These are phyloP conservation scores for Thalassiosira hispida DNA, from an alignment of 352 stramenopile genomes.

Conservation along the genomic window DNA sequence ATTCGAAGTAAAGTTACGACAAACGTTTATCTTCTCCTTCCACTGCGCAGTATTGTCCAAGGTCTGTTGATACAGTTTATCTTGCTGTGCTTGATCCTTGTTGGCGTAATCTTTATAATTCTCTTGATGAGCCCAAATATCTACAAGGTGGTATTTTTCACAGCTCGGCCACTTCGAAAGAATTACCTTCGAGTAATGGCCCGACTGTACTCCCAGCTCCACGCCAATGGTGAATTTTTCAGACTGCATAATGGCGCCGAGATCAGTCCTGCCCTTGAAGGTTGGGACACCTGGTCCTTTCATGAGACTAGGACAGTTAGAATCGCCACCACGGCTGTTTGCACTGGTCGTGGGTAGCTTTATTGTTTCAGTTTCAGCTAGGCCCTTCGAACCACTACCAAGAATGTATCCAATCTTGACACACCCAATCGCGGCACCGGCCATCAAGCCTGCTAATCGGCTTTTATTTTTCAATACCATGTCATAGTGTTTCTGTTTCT, in stretches of 20 bases:
- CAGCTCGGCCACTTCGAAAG: not conserved
- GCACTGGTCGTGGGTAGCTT: no score
- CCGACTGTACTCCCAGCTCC: conserved; percentile 14
- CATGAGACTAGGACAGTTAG: conserved; percentile 3
- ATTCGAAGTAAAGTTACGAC: conserved; percentile 26
- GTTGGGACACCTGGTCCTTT: conserved; percentile 21
- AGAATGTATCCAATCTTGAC: no score
- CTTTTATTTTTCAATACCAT: no score
- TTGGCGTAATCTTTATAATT: conserved; percentile 32
- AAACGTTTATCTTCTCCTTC: conserved; percentile 34
- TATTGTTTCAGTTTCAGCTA: no score
- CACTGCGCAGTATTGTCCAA: conserved; percentile 7
- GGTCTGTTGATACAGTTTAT: conserved; percentile 10
- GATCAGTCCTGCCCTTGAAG: conserved; percentile 10
- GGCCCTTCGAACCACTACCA: no score
- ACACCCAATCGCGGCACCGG: no score
- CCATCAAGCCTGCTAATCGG: no score
- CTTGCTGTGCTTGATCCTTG: conserved; percentile 14
- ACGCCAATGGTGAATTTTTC: conserved; percentile 9
- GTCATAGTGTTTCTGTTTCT: no score
- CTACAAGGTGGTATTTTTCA: conserved; percentile 24
- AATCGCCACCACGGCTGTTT: no score
- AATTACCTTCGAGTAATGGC: conserved; percentile 3
- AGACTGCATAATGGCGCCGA: not conserved
- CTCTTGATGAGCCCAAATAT: conserved; percentile 22